These are phyloP conservation scores for Lipomyces lipofer DNA, from an alignment of 805 yeast species.

Conservation along the genomic window DNA sequence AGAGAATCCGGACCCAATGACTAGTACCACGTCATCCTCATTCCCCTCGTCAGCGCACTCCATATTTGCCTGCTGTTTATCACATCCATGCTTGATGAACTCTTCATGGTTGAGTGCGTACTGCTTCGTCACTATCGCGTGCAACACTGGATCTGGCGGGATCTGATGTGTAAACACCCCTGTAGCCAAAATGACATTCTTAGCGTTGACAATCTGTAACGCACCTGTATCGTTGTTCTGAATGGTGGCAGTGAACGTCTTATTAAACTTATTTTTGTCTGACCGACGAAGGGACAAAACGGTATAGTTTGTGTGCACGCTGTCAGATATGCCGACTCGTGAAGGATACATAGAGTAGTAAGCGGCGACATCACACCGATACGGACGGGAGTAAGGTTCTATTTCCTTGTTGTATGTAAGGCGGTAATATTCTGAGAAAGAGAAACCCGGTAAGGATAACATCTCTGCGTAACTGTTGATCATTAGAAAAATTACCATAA, in stretches of 20 bases:
- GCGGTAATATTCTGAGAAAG: constrained; percentile 33
- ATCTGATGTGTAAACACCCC: constrained; percentile 34
- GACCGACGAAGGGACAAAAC: constrained; percentile 27
- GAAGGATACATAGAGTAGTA: constrained; percentile 36
- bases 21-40: constrained; percentile 21
- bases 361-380: constrained; percentile 34
- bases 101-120: background rate
- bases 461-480: constrained; percentile 40
- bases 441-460: constrained; percentile 40
- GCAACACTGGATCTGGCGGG: constrained; percentile 30
- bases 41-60: background rate
- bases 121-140: constrained; percentile 18
- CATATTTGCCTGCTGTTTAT: background rate
- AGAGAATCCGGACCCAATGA: constrained; percentile 40
- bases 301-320: constrained; percentile 23
- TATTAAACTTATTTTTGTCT: constrained; percentile 10
- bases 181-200: constrained; percentile 33
- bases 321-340: constrained; percentile 32
- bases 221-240: constrained; percentile 18
- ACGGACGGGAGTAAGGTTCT: constrained; percentile 35
- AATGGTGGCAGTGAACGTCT: constrained; percentile 9
- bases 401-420: constrained; percentile 13
- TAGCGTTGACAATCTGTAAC: constrained; percentile 11
- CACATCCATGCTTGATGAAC: background rate
- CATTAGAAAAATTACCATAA: too few relatives aligned